Evolutionary conservation across 495 filamentous ascomycete species (phyloP).

Genomic region (Xylaria grammica): DNA sequence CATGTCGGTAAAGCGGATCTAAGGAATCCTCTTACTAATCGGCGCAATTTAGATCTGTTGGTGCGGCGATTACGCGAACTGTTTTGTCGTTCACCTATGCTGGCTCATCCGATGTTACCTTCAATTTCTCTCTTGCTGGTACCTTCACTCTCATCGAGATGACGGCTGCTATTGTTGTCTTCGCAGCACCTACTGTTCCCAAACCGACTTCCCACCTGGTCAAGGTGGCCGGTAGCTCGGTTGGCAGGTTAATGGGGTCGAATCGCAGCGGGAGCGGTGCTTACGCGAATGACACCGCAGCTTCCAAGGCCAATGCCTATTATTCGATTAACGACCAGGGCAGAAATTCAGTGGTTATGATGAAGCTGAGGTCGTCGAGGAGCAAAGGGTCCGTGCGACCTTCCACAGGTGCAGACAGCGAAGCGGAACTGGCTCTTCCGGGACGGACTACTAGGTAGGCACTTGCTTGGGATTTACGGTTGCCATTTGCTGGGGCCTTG

Average conservation of each 20-base stretch:
- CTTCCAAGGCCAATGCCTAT: slow-evolving; percentile 5
- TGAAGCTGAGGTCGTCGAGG: background rate
- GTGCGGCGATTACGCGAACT: slow-evolving; percentile 8
- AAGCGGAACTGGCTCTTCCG: slow-evolving; percentile 3
- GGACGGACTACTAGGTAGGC: background rate
- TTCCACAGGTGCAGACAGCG: background rate
- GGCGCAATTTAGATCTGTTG: slow-evolving; percentile 18
- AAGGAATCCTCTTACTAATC: background rate
- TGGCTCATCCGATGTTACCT: slow-evolving; percentile 20
- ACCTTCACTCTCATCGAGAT: slow-evolving; percentile 7
- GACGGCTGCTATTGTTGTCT: slow-evolving; percentile 22
- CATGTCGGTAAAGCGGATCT: background rate
- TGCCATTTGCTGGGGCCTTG: too few species aligned
- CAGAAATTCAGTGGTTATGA: slow-evolving; percentile 1
- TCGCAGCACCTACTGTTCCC: slow-evolving; percentile 16
- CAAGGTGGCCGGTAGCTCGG: slow-evolving; percentile 6
- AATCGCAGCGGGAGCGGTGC: slow-evolving; percentile 1
- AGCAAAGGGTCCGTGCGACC: background rate
- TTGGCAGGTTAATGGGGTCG: background rate
- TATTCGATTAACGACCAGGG: background rate
- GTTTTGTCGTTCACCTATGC: slow-evolving; percentile 8
- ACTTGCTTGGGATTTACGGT: too few species aligned
- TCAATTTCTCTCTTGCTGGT: slow-evolving; percentile 13
- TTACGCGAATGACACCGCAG: background rate
- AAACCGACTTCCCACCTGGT: slow-evolving; percentile 6